Evolutionary conservation across 352 stramenopile species (phyloP).

Genomic region (Pythium sukuiense): DNA sequence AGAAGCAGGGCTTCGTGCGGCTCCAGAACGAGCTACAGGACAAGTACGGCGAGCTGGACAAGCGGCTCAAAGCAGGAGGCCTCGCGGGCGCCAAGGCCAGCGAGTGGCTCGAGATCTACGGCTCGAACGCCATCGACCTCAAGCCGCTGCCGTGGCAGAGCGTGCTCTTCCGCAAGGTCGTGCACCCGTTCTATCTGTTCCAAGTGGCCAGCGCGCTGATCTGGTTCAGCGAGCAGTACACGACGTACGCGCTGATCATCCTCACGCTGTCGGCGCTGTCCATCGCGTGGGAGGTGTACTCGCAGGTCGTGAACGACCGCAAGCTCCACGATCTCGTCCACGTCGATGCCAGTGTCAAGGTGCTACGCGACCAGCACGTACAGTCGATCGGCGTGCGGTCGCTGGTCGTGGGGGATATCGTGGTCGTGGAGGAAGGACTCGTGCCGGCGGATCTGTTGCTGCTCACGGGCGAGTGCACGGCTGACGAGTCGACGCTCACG

Average conservation of each 20-base stretch:
- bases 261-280: constrained; percentile 61
- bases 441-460: constrained; percentile 67
- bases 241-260: constrained; percentile 67
- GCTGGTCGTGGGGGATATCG: constrained; percentile 70
- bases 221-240: constrained; percentile 71
- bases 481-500: constrained; percentile 76
- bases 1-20: constrained; percentile 48
- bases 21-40: constrained; percentile 63
- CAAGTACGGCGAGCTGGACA: constrained; percentile 34
- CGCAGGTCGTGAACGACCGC: constrained; percentile 59
- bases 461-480: constrained; percentile 62
- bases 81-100: constrained; percentile 32
- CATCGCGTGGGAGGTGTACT: constrained; percentile 68
- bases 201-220: constrained; percentile 65
- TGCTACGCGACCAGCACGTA: constrained; percentile 54
- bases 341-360: constrained; percentile 54
- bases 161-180: constrained; percentile 63
- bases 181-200: constrained; percentile 84
- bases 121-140: constrained; percentile 60
- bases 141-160: constrained; percentile 40
- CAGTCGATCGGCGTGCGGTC: constrained; percentile 40
- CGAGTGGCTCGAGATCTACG: constrained; percentile 47
- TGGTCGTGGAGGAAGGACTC: constrained; percentile 62
- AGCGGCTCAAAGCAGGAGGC: constrained; percentile 27
- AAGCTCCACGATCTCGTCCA: constrained; percentile 63